phyloP scores from a whole-genome alignment of 2,329 filamentous ascomycete species.

The Neonectria punicea region DNA sequence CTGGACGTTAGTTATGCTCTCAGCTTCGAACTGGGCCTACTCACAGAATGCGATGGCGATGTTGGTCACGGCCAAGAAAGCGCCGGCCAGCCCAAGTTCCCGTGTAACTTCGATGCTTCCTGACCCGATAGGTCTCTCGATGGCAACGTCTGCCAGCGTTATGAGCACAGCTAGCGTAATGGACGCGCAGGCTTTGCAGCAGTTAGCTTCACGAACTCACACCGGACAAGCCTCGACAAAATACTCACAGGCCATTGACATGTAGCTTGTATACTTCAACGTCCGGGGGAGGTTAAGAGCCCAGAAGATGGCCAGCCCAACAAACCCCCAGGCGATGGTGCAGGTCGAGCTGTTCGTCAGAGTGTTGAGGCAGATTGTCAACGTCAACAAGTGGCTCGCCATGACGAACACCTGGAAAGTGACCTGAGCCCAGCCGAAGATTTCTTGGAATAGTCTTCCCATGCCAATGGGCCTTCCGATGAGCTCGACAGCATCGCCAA shows the following conservation, averaged over 20 bases:
- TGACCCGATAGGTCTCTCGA: constrained; percentile 52
- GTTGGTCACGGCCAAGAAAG: constrained; percentile 68
- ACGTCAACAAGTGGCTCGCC: constrained; percentile 75
- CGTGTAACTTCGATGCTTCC: constrained; percentile 47
- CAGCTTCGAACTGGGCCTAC: background rate
- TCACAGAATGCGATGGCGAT: constrained; percentile 73
- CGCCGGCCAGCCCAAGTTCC: constrained; percentile 59
- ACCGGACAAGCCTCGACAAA: background rate
- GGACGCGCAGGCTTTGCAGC: constrained; percentile 61
- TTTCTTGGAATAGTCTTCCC: constrained; percentile 65
- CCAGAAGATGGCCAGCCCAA: constrained; percentile 68
- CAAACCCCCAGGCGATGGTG: constrained; percentile 71
- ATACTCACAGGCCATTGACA: constrained; percentile 64
- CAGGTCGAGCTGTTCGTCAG: constrained; percentile 69
- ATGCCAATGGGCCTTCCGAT: constrained; percentile 57
- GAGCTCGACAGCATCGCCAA: constrained; percentile 73
- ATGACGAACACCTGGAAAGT: constrained; percentile 75
- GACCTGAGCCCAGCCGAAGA: constrained; percentile 68
- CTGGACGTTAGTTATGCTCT: background rate
- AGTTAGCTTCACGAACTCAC: background rate
- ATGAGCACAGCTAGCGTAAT: constrained; percentile 71
- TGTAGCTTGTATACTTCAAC: constrained; percentile 68
- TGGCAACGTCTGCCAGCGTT: constrained; percentile 70
- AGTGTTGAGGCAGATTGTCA: constrained; percentile 73
- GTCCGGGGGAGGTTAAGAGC: constrained; percentile 70